Evolutionary conservation across 306 rosid genomes (phyloP), one percentile per base, ranked within the genome.

Genomic region (Rosa multiflora): DNA sequence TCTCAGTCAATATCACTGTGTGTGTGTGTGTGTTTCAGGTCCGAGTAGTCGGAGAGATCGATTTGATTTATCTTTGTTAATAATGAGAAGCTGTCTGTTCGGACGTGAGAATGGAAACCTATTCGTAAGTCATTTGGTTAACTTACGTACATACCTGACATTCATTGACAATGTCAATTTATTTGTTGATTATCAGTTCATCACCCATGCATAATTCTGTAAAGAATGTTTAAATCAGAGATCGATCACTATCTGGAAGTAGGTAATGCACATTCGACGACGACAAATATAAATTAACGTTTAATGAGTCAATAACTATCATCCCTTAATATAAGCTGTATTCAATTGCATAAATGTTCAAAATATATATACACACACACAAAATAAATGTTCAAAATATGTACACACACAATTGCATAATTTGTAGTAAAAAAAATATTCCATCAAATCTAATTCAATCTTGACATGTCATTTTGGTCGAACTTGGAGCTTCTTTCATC

Each of bases 271-370:
- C 5, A n/a, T 56, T 56, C 63, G 15, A 56, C 32, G 32, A 56
- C 4, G 12, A 8, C 63, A 20, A 61, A 26, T 61, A 59, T 59
- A 59, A 59, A 8, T 4, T 21, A 26, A 26, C 40, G 40, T 62
- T 62, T 62, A 62, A 62, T 29, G 20, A 62, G 67, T 62, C 67
- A 21, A 59, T 55, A 56, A n/a, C 63, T 56, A 56, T 56, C 32
- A 56, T 56, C 63, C 29, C 9, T 56, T 20, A 3, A 56, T 18
- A 17, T 52, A n/a, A n/a, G 26, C 63, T 8, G 7, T 8, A 56
- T 56, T n/a, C 29, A 56, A 8, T 56, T n/a, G 29, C 63, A 56
- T 17, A 5, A 52, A 7, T 56, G 8, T 32, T 32, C 3, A 32
- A 32, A 32, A 32, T 32, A 32, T 32, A 32, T 1, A 32, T 32